phyloP scores from a whole-genome alignment of 139 green algal species.

The Dunaliella sp. region DNA sequence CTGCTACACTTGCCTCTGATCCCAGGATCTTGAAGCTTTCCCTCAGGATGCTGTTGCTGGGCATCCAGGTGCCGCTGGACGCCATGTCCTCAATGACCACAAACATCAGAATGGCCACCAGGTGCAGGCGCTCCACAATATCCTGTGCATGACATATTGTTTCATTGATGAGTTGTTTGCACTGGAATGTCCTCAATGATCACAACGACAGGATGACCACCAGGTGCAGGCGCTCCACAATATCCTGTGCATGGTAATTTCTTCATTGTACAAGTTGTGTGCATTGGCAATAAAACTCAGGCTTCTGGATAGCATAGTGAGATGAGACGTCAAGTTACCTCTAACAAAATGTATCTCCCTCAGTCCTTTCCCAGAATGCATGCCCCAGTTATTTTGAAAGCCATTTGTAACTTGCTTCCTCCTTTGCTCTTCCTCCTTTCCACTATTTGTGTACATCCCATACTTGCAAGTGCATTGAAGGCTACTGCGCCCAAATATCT shows the following conservation, averaged over 20 bases:
- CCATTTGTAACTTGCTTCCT: too few relatives aligned
- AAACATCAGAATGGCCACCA: constrained; percentile 75
- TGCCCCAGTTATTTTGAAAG: too few relatives aligned
- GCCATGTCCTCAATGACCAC: constrained; percentile 83
- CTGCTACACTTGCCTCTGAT: constrained; percentile 1
- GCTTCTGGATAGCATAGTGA: too few relatives aligned
- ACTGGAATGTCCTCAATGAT: constrained; percentile 44
- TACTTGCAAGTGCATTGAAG: too few relatives aligned
- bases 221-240: constrained; percentile 87
- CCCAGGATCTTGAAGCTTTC: constrained; percentile 24
- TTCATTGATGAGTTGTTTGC: not conserved
- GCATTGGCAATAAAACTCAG: too few relatives aligned
- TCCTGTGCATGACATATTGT: constrained; percentile 57
- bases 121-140: constrained; percentile 85
- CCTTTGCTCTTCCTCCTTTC: too few relatives aligned
- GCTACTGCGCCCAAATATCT: too few relatives aligned
- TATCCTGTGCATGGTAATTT: constrained; percentile 57
- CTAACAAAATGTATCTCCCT: too few relatives aligned
- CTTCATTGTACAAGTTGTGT: too few relatives aligned
- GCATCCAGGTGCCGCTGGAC: constrained; percentile 36
- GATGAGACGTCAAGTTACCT: too few relatives aligned
- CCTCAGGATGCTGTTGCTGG: constrained; percentile 46
- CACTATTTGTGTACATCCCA: too few relatives aligned
- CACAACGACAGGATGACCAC: constrained; percentile 74
- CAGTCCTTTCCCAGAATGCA: too few relatives aligned